Evolutionary conservation across 1,139 yeast species (phyloP).

Genomic region (Taiozyma sp.): DNA sequence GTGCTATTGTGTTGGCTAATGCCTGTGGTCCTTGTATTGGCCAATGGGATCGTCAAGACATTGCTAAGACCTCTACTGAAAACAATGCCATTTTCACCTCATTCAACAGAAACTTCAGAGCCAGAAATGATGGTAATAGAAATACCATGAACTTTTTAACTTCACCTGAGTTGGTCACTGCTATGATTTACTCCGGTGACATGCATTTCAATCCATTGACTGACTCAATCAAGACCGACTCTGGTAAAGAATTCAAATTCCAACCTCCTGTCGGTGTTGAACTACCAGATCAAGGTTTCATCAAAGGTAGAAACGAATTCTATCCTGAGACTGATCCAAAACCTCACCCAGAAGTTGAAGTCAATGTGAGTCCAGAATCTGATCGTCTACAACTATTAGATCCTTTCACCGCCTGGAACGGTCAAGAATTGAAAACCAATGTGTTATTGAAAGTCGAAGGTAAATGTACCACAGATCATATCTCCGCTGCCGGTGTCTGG

Average conservation of each 20-base stretch:
- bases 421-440: constrained; percentile 70
- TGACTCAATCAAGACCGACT: constrained; percentile 59
- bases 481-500: constrained; percentile 99
- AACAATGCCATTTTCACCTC: constrained; percentile 88
- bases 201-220: constrained; percentile 83
- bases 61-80: constrained; percentile 59
- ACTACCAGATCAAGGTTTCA: constrained; percentile 75
- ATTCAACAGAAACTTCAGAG: constrained; percentile 93
- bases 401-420: constrained; percentile 84
- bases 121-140: constrained; percentile 97
- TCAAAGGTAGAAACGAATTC: constrained; percentile 73
- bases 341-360: constrained; percentile 62
- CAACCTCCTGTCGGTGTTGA: constrained; percentile 75
- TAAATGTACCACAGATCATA: constrained; percentile 97
- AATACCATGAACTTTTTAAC: constrained; percentile 95
- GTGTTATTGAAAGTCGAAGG: constrained; percentile 91
- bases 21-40: constrained; percentile 99
- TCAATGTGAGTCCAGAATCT: constrained; percentile 72
- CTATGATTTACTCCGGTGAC: constrained; percentile 91
- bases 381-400: constrained; percentile 79
- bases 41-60: constrained; percentile 86
- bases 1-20: constrained; percentile 88
- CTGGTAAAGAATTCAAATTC: constrained; percentile 72
- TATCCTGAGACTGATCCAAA: constrained; percentile 81
- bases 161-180: constrained; percentile 95